Evolutionary conservation across 78 protist species (phyloP).

Genomic region (Dictyostelium purpureum): DNA sequence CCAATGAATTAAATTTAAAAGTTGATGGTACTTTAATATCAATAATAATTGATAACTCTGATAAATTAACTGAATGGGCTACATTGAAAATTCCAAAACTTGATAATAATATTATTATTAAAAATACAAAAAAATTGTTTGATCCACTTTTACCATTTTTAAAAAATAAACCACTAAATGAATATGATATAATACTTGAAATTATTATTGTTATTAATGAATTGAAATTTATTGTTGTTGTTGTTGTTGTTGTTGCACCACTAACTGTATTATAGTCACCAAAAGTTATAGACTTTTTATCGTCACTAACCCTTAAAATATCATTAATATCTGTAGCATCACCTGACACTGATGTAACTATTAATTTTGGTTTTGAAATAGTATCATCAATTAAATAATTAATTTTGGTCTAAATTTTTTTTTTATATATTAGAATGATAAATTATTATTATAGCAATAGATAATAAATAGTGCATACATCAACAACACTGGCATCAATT

Average conservation of each 20-base stretch:
- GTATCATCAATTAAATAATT: constrained; percentile 1
- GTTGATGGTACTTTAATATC: constrained; percentile 13
- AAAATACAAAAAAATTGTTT: too few relatives aligned
- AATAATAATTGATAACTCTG: constrained; percentile 18
- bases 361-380: neutral
- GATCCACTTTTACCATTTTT: neutral
- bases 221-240: neutral
- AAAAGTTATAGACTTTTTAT: neutral
- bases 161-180: neutral
- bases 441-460: neutral
- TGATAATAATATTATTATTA: neutral
- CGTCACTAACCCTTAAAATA: neutral
- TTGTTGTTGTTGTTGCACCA: neutral
- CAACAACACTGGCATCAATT: neutral
- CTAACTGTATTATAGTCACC: neutral
- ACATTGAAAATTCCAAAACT: neutral
- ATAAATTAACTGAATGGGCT: neutral
- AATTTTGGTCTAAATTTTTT: neutral
- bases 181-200: neutral
- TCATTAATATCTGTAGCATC: neutral
- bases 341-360: neutral
- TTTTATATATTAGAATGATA: neutral
- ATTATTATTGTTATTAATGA: neutral
- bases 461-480: neutral
- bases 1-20: neutral